Evolutionary conservation across 2,329 filamentous ascomycete genomes (phyloP).

Genomic region (Zasmidium angulare): DNA sequence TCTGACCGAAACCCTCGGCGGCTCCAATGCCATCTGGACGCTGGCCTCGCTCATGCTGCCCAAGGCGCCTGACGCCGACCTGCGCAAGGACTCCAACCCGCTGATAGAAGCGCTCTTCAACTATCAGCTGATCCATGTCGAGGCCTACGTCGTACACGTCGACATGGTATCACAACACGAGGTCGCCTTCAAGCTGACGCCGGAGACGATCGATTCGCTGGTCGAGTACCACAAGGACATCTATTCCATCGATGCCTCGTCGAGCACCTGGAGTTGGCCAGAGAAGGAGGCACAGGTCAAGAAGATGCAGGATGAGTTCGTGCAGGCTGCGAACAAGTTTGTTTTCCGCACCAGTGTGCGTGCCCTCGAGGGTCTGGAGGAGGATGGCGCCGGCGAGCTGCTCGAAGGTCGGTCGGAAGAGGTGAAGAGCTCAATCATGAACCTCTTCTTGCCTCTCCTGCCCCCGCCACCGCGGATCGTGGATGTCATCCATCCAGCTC

Average conservation of each 20-base stretch:
- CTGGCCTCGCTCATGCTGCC: slow-evolving; percentile 89
- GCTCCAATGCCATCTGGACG: slow-evolving; percentile 88
- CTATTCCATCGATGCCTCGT: slow-evolving; percentile 85
- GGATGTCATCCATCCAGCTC: slow-evolving; percentile 82
- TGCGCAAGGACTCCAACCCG: slow-evolving; percentile 77
- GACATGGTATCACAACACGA: slow-evolving; percentile 98
- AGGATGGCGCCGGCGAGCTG: slow-evolving; percentile 92
- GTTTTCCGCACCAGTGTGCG: slow-evolving; percentile 87
- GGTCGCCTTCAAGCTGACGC: slow-evolving; percentile 95
- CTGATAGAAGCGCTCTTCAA: slow-evolving; percentile 86
- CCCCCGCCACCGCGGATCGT: slow-evolving; percentile 85
- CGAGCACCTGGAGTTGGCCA: slow-evolving; percentile 89
- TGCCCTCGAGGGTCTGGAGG: slow-evolving; percentile 91
- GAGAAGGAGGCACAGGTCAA: slow-evolving; percentile 96
- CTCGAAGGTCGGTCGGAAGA: slow-evolving; percentile 89
- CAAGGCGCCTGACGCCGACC: slow-evolving; percentile 81
- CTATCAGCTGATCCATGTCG: slow-evolving; percentile 88
- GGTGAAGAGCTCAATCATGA: slow-evolving; percentile 82
- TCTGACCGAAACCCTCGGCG: slow-evolving; percentile 90
- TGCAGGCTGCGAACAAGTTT: slow-evolving; percentile 95
- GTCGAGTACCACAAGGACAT: slow-evolving; percentile 96
- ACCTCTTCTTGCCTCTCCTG: slow-evolving; percentile 80
- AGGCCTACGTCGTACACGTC: slow-evolving; percentile 97
- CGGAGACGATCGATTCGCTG: slow-evolving; percentile 88
- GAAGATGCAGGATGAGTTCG: slow-evolving; percentile 94